Evolutionary conservation across 495 filamentous ascomycete genomes (phyloP).

Genomic region (Daldinia bambusicola): DNA sequence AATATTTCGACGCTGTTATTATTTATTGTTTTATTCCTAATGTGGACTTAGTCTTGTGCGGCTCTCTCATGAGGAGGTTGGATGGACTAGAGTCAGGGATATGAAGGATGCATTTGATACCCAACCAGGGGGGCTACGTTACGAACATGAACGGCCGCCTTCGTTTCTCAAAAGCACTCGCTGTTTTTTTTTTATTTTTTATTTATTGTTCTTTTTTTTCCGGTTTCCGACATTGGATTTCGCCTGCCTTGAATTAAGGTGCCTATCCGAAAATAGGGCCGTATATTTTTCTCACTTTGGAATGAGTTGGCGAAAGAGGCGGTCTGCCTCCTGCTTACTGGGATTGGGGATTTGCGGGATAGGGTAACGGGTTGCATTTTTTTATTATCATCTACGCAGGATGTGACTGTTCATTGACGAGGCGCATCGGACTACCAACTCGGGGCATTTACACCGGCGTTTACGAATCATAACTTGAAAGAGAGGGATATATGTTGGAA

Average conservation of each 20-base stretch:
- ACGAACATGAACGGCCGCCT: conserved; percentile 42
- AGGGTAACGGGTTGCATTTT: conserved; percentile 40
- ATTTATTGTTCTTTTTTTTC: no score
- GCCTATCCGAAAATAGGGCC: conserved; percentile 14
- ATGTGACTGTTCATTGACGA: conserved; percentile 43
- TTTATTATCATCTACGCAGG: conserved; percentile 14
- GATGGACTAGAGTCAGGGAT: conserved; percentile 22
- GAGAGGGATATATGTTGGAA: conserved; percentile 31
- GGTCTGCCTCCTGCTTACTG: conserved; percentile 43
- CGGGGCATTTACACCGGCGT: conserved; percentile 47
- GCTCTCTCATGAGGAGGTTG: conserved; percentile 19
- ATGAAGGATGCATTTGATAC: conserved; percentile 46
- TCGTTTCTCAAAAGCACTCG: conserved; percentile 27
- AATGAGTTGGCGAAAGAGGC: conserved; percentile 21
- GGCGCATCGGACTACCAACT: conserved; percentile 43
- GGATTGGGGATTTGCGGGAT: conserved; percentile 37
- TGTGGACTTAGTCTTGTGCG: conserved; percentile 27
- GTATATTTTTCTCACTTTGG: conserved; percentile 14
- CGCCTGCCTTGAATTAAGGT: not conserved
- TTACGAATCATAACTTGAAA: conserved; percentile 30
- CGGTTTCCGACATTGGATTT: conserved; percentile 12
- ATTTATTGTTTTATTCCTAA: conserved; percentile 43
- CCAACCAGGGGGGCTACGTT: conserved; percentile 35
- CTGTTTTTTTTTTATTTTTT: conserved; percentile 28
- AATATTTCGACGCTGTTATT: conserved; percentile 35